phyloP scores from a whole-genome alignment of 805 yeast species.

The Blastobotrys terrestris region DNA sequence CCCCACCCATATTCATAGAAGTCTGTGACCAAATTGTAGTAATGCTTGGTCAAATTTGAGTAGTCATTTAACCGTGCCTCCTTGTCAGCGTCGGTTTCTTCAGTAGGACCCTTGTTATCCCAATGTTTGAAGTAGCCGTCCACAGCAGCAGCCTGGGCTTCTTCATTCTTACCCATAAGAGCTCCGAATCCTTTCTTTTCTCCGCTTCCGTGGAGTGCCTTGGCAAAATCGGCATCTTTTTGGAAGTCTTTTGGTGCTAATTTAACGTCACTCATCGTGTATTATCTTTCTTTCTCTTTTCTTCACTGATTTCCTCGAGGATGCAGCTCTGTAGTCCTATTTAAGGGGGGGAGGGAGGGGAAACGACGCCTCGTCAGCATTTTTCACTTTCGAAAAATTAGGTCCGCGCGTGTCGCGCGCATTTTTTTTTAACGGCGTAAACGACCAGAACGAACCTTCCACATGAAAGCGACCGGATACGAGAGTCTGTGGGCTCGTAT shows the following conservation, averaged over 20 bases:
- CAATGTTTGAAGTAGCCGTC: slow-evolving; percentile 93
- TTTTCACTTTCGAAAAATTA: no score
- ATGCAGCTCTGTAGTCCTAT: not conserved
- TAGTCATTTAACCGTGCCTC: slow-evolving; percentile 69
- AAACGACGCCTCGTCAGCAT: no score
- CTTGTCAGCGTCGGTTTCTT: slow-evolving; percentile 54
- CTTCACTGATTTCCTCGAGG: not conserved
- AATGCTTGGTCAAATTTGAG: slow-evolving; percentile 86
- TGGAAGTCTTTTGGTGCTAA: slow-evolving; percentile 51
- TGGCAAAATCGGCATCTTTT: slow-evolving; percentile 67
- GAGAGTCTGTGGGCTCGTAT: not conserved
- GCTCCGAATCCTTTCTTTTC: slow-evolving; percentile 61
- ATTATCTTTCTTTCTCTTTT: not conserved
- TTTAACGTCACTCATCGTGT: slow-evolving; percentile 15
- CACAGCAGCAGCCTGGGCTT: slow-evolving; percentile 76
- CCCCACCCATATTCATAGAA: slow-evolving; percentile 99
- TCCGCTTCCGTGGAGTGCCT: slow-evolving; percentile 77
- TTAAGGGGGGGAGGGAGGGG: not conserved
- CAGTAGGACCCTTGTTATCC: slow-evolving; percentile 77
- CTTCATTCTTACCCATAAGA: slow-evolving; percentile 65
- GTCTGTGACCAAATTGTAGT: slow-evolving; percentile 95
- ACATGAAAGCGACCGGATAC: no score
- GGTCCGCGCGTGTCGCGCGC: not conserved
- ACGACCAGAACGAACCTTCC: not conserved
- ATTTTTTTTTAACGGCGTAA: not conserved